Evolutionary conservation across 768 basidiomycete genomes (phyloP).

Genomic region (Tubosaeta brunneosetosa): DNA sequence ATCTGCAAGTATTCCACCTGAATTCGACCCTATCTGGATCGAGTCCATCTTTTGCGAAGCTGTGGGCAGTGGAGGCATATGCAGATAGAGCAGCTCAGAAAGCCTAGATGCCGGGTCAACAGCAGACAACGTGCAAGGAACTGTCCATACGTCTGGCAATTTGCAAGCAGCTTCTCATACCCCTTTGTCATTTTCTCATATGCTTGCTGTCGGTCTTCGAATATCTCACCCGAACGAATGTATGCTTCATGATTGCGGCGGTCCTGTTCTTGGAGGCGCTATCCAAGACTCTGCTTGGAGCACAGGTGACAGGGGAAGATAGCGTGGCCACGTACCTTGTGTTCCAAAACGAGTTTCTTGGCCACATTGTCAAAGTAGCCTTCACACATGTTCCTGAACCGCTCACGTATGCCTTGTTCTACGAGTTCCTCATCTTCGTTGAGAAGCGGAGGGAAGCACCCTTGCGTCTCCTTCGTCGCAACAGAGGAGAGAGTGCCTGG

Average conservation of each 20-base stretch:
- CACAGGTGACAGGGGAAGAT: neutral
- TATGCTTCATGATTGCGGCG: conserved; percentile 97
- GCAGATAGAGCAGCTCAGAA: conserved; percentile 84
- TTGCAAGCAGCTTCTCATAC: conserved; percentile 87
- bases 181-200: conserved; percentile 98
- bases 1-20: conserved; percentile 40
- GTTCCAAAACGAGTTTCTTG: conserved; percentile 89
- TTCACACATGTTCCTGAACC: conserved; percentile 90
- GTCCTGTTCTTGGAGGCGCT: conserved; percentile 97
- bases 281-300: conserved; percentile 2
- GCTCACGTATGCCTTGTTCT: conserved; percentile 78
- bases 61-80: conserved; percentile 80
- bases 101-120: conserved; percentile 45
- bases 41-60: conserved; percentile 77
- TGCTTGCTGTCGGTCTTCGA: conserved; percentile 96
- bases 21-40: conserved; percentile 63
- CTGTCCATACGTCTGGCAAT: conserved; percentile 73
- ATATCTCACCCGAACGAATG: conserved; percentile 98
- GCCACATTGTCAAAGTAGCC: conserved; percentile 88
- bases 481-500: conserved; percentile 50
- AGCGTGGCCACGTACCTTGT: conserved; percentile 55
- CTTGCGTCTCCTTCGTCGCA: conserved; percentile 29
- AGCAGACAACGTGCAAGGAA: neutral
- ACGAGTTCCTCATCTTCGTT: conserved; percentile 71
- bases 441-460: conserved; percentile 37